Evolutionary conservation across 139 green algal genomes (phyloP).

Genomic region (Ostreobium quekettii): DNA sequence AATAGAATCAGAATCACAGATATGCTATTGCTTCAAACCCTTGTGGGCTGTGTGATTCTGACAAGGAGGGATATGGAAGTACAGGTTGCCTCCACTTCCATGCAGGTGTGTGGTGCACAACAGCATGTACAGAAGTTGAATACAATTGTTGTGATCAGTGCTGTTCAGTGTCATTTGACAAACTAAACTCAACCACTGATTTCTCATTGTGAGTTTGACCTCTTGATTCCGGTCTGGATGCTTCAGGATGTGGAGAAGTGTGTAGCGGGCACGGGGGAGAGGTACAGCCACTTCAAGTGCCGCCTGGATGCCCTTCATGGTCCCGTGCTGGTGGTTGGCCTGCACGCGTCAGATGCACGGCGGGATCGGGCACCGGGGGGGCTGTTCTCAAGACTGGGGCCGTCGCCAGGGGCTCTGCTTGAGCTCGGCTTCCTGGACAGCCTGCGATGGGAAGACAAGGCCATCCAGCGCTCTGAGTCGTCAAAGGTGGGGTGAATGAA

Average conservation of each 20-base stretch:
- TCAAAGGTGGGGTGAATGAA: slow-evolving; percentile 15
- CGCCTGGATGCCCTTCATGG: slow-evolving; percentile 27
- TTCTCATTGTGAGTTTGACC: too few species aligned
- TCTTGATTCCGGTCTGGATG: background rate
- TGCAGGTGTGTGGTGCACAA: too few species aligned
- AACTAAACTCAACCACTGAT: too few species aligned
- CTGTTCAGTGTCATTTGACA: too few species aligned
- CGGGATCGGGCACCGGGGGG: slow-evolving; percentile 22
- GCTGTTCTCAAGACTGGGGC: slow-evolving; percentile 13
- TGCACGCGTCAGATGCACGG: slow-evolving; percentile 18
- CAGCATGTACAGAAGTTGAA: too few species aligned
- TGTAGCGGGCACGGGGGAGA: slow-evolving; percentile 27
- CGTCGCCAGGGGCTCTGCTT: slow-evolving; percentile 10
- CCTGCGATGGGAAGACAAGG: slow-evolving; percentile 13
- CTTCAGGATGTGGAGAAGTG: slow-evolving; percentile 24
- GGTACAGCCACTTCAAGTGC: slow-evolving; percentile 23
- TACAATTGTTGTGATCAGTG: too few species aligned
- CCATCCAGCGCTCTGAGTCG: background rate
- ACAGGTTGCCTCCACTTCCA: too few species aligned
- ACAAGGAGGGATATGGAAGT: too few species aligned
- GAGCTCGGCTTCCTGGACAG: slow-evolving; percentile 23
- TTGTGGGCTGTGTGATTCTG: too few species aligned
- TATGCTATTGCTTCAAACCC: too few species aligned
- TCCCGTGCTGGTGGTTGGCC: slow-evolving; percentile 28
- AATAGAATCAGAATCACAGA: too few species aligned